Conservation (phyloP, 805 yeast species). For the Saccharomyces jurei region DNA sequence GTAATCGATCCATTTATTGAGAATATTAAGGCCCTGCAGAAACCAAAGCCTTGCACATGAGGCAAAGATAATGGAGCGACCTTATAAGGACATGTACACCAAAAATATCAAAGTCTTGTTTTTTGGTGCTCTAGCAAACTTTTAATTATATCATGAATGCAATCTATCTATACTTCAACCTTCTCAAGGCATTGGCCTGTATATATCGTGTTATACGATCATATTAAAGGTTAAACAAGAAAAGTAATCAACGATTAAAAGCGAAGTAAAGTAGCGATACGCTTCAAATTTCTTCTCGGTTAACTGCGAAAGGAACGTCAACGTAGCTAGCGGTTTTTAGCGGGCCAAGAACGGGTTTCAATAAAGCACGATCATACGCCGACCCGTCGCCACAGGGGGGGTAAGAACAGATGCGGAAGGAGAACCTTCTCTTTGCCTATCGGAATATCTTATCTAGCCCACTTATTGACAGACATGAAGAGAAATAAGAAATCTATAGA, state of each 20-base stretch:
- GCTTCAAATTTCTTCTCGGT: not conserved
- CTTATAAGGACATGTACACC: not conserved
- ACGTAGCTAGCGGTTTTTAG: not conserved
- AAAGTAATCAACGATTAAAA: not conserved
- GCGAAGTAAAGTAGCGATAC: not conserved
- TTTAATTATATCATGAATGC: not conserved
- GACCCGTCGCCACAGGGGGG: not conserved
- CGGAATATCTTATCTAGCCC: not conserved
- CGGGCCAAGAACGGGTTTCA: not conserved
- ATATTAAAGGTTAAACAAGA: not conserved
- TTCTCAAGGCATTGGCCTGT: not conserved
- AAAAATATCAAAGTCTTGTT: not conserved
- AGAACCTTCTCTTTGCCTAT: not conserved
- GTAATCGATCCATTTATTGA: not conserved
- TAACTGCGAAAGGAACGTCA: not conserved
- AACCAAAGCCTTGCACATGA: not conserved
- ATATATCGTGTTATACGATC: not conserved
- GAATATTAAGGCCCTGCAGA: not conserved
- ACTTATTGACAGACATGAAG: not conserved
- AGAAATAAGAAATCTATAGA: not conserved
- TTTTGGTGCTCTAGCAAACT: not conserved
- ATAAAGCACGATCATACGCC: not conserved
- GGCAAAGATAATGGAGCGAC: not conserved
- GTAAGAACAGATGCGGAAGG: not conserved
- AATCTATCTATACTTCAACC: not conserved